These are phyloP conservation scores for Ogataea nonfermentans DNA, from an alignment of 805 yeast genomes.

Conservation along the genomic window DNA sequence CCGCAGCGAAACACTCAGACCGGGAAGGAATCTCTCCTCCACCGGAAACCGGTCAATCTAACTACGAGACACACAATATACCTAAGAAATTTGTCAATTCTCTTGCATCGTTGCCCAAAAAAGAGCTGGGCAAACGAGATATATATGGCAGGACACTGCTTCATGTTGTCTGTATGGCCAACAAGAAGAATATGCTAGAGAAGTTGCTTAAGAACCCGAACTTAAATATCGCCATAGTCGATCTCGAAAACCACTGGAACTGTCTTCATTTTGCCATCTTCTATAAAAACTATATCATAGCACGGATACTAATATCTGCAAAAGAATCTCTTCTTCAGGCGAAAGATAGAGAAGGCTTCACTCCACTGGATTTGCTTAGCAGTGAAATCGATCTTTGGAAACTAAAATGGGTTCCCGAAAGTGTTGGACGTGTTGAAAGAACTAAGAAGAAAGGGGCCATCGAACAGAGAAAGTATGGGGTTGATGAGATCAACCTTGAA, in stretches of 20 bases:
- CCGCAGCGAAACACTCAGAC: conserved; percentile 13
- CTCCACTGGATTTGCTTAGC: conserved; percentile 67
- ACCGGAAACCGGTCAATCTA: conserved; percentile 5
- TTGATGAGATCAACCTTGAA: conserved; percentile 31
- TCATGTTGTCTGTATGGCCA: conserved; percentile 53
- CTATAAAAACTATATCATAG: conserved; percentile 54
- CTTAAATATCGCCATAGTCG: conserved; percentile 46
- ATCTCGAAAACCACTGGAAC: conserved; percentile 80
- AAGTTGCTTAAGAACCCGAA: conserved; percentile 48
- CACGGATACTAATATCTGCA: conserved; percentile 39
- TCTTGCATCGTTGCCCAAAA: conserved; percentile 31
- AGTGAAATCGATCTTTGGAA: conserved; percentile 43
- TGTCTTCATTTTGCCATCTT: conserved; percentile 70
- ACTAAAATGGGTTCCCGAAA: conserved; percentile 32
- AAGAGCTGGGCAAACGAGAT: conserved; percentile 52
- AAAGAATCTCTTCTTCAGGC: conserved; percentile 40
- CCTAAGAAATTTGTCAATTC: conserved; percentile 21
- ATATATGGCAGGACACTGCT: conserved; percentile 63
- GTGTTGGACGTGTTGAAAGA: conserved; percentile 33
- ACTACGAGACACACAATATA: conserved; percentile 5
- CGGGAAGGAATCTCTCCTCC: conserved; percentile 12
- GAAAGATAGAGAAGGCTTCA: conserved; percentile 67
- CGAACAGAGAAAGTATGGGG: conserved; percentile 2
- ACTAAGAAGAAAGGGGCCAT: conserved; percentile 18
- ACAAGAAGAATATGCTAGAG: conserved; percentile 46